phyloP scores from a whole-genome alignment of 176 grass and related monocot genomes.

The Thinopyrum elongatum region DNA sequence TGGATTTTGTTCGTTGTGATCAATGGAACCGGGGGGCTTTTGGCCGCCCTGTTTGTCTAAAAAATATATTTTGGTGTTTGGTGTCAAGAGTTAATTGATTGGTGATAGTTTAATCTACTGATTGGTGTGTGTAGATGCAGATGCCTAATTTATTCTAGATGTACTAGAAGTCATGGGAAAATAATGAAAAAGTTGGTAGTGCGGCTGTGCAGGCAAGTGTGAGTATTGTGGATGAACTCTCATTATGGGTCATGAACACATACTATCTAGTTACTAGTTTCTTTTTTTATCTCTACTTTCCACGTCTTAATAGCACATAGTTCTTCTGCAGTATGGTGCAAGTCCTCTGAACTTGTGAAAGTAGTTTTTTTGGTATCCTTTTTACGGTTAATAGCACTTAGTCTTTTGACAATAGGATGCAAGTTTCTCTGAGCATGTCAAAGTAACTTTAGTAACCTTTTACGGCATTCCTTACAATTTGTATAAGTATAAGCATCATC shows the following conservation, averaged over 20 bases:
- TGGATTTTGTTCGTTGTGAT: background rate
- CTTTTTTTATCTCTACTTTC: slow-evolving; percentile 4
- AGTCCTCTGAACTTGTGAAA: slow-evolving; percentile 1
- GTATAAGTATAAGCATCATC: slow-evolving; percentile 18
- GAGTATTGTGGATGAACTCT: slow-evolving; percentile 5
- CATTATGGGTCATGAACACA: background rate
- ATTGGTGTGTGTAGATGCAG: background rate
- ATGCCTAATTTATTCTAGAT: slow-evolving; percentile 25
- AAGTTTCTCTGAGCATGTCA: slow-evolving; percentile 26
- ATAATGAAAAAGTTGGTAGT: slow-evolving; percentile 22
- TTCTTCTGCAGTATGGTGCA: background rate
- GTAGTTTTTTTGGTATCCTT: slow-evolving; percentile 8
- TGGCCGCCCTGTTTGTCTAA: too few species aligned
- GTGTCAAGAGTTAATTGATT: background rate
- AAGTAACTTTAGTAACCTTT: slow-evolving; percentile 7
- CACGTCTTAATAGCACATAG: slow-evolving; percentile 13
- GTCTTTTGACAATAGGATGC: slow-evolving; percentile 14
- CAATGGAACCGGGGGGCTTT: background rate
- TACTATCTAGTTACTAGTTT: background rate
- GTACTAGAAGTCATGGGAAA: slow-evolving; percentile 4
- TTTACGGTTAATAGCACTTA: background rate
- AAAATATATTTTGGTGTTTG: background rate
- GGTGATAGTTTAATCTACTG: slow-evolving; percentile 10
- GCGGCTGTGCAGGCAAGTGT: background rate
- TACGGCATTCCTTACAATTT: background rate